Conservation (phyloP, 73 alveolate species). For the Paramecium pentaurelia region DNA sequence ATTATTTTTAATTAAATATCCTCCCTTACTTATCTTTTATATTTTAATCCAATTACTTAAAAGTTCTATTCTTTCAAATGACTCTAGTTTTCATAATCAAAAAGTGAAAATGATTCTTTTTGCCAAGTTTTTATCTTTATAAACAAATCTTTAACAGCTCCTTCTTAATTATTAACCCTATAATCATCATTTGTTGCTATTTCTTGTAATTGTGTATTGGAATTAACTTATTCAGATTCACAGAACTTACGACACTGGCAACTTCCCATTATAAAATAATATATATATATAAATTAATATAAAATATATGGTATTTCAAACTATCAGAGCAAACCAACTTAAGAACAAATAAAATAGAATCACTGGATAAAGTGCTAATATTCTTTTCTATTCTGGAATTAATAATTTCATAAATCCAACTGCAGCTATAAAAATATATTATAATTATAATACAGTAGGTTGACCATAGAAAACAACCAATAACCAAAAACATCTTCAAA, state of each 20-base stretch:
- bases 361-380: conserved; percentile 91
- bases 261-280: background rate
- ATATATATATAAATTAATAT: background rate
- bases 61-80: conserved; percentile 19
- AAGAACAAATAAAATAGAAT: conserved; percentile 89
- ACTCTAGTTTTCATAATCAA: conserved; percentile 21
- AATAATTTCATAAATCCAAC: conserved; percentile 79
- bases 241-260: conserved; percentile 19
- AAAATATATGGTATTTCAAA: background rate
- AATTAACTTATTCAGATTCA: background rate
- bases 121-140: conserved; percentile 6
- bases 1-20: conserved; percentile 9
- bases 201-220: background rate
- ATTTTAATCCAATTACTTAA: background rate
- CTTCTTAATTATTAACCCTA: background rate
- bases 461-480: conserved; percentile 72
- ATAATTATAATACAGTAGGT: conserved; percentile 61
- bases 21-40: conserved; percentile 21
- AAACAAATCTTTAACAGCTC: background rate
- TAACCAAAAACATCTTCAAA: conserved; percentile 63
- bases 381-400: conserved; percentile 71
- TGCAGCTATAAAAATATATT: conserved; percentile 63
- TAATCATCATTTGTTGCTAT: conserved; percentile 29
- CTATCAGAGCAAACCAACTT: conserved; percentile 84
- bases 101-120: conserved; percentile 23